Percentiles rank a stretch among this genome's conserved stretches.
Conservation (phyloP, 169 alveolate species). For the Prorocentrum cordatum region DNA sequence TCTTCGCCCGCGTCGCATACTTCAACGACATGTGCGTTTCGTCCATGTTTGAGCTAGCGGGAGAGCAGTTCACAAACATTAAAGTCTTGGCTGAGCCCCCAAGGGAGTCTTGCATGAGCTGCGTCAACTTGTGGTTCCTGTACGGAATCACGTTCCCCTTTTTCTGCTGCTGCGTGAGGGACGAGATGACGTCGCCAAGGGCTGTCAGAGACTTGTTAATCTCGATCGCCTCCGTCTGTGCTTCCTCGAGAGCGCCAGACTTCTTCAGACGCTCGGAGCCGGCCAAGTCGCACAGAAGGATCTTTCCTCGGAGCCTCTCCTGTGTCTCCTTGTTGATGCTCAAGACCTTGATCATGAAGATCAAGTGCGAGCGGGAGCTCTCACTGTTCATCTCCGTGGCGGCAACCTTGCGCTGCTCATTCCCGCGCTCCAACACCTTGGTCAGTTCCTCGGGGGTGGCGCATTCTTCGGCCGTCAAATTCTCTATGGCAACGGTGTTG, state of each 20-base stretch:
- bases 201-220: conserved; percentile 79
- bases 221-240: conserved; percentile 77
- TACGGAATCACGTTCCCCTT: background rate
- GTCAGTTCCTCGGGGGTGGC: background rate
- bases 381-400: conserved; percentile 63
- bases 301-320: conserved; percentile 31
- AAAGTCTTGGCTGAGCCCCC: conserved; percentile 23
- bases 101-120: conserved; percentile 59
- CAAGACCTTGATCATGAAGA: conserved; percentile 26
- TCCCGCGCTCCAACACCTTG: background rate
- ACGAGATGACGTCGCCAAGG: conserved; percentile 80
- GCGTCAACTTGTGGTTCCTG: conserved; percentile 64
- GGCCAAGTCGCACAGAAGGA: conserved; percentile 76
- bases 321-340: conserved; percentile 53
- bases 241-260: conserved; percentile 80
- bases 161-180: conserved; percentile 75
- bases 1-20: conserved; percentile 62
- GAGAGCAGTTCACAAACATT: conserved; percentile 3
- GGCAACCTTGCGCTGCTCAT: conserved; percentile 44
- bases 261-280: conserved; percentile 84
- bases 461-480: too few relatives aligned
- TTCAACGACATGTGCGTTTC: conserved; percentile 19
- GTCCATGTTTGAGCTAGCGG: background rate
- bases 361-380: conserved; percentile 35
- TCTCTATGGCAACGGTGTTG: background rate